Percentiles rank a stretch among this genome's conserved stretches.
These are phyloP conservation scores for Rhizophagus prolifer DNA, from an alignment of 192 early-diverging fungal genomes.

Conservation along the genomic window DNA sequence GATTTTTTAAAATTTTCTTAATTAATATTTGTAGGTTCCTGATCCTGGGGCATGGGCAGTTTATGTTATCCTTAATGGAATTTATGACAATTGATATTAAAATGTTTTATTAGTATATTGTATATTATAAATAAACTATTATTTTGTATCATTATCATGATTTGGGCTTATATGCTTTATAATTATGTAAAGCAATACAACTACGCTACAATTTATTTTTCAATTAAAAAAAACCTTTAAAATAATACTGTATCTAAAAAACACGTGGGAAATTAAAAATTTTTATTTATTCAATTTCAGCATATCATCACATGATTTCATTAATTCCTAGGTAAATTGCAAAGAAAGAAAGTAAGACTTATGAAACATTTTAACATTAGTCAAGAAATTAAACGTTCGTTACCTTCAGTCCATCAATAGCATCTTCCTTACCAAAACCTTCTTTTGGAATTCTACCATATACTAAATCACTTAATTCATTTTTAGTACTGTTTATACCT, in stretches of 20 bases:
- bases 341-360: background rate
- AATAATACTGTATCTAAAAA: too few relatives aligned
- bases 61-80: slow-evolving; percentile 47
- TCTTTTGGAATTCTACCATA: background rate
- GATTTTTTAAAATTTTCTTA: background rate
- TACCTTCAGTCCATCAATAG: slow-evolving; percentile 1
- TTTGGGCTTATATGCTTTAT: too few relatives aligned
- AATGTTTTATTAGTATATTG: too few relatives aligned
- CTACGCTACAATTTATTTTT: too few relatives aligned
- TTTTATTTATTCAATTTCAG: background rate
- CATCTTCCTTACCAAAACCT: background rate
- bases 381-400: background rate
- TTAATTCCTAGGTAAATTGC: background rate
- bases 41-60: slow-evolving; percentile 62
- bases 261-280: too few relatives aligned
- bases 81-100: background rate
- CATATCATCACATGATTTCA: background rate
- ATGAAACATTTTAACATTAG: background rate
- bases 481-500: background rate
- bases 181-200: too few relatives aligned
- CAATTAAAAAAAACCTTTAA: too few relatives aligned
- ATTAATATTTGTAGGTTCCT: slow-evolving; percentile 22
- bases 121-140: too few relatives aligned
- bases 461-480: background rate
- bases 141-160: too few relatives aligned